Conservation (phyloP, 208 protist species). For the Tetramitus jugosus region DNA sequence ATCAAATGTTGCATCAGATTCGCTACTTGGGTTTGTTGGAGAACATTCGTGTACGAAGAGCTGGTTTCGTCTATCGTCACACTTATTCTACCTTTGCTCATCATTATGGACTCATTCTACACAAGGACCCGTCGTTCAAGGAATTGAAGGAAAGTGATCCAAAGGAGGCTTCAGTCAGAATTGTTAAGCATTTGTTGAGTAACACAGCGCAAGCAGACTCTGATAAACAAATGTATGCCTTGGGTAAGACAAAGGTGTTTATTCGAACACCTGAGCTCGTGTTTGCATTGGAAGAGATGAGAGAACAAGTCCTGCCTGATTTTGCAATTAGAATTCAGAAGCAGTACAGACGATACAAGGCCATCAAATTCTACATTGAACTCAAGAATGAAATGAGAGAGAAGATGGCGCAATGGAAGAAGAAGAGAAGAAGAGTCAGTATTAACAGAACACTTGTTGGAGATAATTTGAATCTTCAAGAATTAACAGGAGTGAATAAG, state of each 20-base stretch:
- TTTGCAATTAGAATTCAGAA: conserved; percentile 70
- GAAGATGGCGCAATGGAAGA: not conserved
- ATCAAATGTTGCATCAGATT: conserved; percentile 70
- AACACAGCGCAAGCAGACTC: no score
- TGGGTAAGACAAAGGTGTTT: conserved; percentile 86
- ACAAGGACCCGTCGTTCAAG: not conserved
- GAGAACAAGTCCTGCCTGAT: conserved; percentile 62
- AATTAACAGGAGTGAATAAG: not conserved
- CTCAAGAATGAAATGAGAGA: not conserved
- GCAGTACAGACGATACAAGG: conserved; percentile 54
- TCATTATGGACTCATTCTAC: conserved; percentile 55
- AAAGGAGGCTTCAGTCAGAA: no score
- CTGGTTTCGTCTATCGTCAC: conserved; percentile 81
- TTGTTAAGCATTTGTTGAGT: no score
- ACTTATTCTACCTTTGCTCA: conserved; percentile 82
- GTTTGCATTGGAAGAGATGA: conserved; percentile 64
- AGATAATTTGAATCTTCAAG: not conserved
- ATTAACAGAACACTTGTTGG: not conserved
- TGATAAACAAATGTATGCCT: not conserved
- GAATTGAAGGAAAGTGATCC: no score
- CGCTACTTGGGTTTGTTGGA: conserved; percentile 36
- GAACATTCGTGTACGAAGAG: conserved; percentile 77
- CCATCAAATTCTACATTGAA: conserved; percentile 26
- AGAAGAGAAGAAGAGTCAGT: conserved; percentile 2
- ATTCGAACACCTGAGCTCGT: conserved; percentile 76